Percentiles rank a stretch among this genome's conserved stretches.
Conservation (phyloP, 257 asterid genomes). For the Agastache rugosa region DNA sequence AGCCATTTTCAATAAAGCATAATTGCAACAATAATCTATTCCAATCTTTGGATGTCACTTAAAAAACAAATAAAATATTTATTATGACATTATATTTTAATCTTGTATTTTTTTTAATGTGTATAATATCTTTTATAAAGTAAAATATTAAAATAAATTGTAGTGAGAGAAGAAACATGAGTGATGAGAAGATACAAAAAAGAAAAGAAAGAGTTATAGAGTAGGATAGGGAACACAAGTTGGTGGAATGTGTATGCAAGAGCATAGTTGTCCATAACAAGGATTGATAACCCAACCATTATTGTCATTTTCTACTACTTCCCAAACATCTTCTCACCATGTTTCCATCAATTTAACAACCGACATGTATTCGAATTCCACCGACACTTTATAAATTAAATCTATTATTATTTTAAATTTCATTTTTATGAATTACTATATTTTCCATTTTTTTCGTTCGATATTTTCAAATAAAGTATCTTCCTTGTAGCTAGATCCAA, state of each 20-base stretch:
- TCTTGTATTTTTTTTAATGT: not conserved
- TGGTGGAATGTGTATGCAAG: slow-evolving; percentile 45
- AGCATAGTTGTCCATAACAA: slow-evolving; percentile 30
- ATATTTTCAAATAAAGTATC: too few relatives aligned
- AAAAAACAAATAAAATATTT: too few relatives aligned
- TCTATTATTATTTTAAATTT: too few relatives aligned
- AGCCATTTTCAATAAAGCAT: not conserved
- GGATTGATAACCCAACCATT: slow-evolving; percentile 29
- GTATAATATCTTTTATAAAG: not conserved
- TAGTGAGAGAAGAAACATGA: not conserved
- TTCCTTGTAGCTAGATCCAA: too few relatives aligned
- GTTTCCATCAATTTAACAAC: slow-evolving; percentile 1
- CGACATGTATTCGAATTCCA: not conserved
- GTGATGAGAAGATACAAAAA: not conserved
- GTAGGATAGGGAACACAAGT: slow-evolving; percentile 42
- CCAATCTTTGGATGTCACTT: not conserved
- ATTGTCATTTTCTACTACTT: slow-evolving; percentile 22
- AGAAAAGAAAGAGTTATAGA: not conserved
- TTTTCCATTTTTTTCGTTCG: too few relatives aligned
- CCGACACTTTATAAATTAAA: not conserved
- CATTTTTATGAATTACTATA: too few relatives aligned
- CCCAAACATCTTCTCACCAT: slow-evolving; percentile 30
- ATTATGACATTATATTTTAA: not conserved
- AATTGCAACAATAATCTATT: not conserved
- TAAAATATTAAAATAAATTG: not conserved